Conservation (phyloP, 1,284 basidiomycete species). For the Cutaneotrichosporon dermatis region DNA sequence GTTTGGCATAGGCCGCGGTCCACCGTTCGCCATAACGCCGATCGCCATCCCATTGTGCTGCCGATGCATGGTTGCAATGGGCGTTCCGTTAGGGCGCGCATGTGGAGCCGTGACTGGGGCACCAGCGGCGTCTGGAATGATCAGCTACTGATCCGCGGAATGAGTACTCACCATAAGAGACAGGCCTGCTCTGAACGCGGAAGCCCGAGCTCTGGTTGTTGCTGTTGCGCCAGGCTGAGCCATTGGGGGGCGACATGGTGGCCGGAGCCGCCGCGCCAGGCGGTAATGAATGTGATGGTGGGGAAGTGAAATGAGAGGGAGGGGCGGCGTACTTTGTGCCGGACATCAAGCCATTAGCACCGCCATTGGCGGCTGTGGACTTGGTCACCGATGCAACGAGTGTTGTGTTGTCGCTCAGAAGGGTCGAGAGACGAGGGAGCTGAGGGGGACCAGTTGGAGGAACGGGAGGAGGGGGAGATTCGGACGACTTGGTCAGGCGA, state of each 20-base stretch:
- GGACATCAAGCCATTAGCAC: not conserved
- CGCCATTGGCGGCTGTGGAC: not conserved
- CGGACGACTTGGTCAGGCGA: slow-evolving; percentile 6
- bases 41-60: not conserved
- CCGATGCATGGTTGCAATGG: not conserved
- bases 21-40: not conserved
- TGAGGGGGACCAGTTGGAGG: slow-evolving; percentile 2
- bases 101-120: not conserved
- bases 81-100: not conserved
- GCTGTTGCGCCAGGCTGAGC: not conserved
- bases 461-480: not conserved
- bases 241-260: not conserved
- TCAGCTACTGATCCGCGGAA: not conserved
- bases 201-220: not conserved
- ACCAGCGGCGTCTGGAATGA: not conserved
- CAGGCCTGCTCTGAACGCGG: not conserved
- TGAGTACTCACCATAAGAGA: not conserved
- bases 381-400: not conserved
- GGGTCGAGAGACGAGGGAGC: slow-evolving; percentile 10
- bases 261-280: not conserved
- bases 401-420: not conserved
- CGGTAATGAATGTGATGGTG: not conserved
- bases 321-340: slow-evolving; percentile 1
- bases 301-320: not conserved
- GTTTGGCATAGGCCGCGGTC: not conserved